Evolutionary conservation across 768 basidiomycete genomes (phyloP).

Genomic region (Amanita inopinata): DNA sequence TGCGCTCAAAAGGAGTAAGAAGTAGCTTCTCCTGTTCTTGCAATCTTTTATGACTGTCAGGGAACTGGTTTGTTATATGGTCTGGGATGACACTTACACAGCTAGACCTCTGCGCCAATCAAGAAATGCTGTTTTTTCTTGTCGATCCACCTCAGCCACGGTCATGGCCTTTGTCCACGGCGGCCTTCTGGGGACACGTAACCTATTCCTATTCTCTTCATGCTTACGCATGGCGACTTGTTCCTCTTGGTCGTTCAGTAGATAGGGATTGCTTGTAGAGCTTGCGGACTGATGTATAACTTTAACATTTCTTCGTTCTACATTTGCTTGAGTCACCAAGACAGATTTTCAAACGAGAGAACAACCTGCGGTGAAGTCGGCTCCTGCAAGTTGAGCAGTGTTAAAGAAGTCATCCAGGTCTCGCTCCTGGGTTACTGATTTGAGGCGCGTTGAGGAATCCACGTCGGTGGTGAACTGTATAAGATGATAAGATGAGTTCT

Average conservation of each 20-base stretch:
- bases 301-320: conserved; percentile 75
- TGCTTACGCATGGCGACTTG: conserved; percentile 65
- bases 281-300: conserved; percentile 54
- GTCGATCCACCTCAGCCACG: conserved; percentile 67
- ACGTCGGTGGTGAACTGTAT: conserved; percentile 68
- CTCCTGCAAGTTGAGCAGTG: conserved; percentile 89
- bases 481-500: conserved; percentile 9
- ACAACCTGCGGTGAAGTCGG: conserved; percentile 90
- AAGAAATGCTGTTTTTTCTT: conserved; percentile 85
- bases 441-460: conserved; percentile 57
- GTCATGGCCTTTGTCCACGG: conserved; percentile 82
- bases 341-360: background rate
- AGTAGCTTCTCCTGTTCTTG: conserved; percentile 82
- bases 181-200: conserved; percentile 86
- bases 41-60: conserved; percentile 39
- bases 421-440: conserved; percentile 91
- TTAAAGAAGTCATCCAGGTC: conserved; percentile 95
- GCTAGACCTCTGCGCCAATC: conserved; percentile 92
- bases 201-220: conserved; percentile 54
- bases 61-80: background rate
- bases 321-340: conserved; percentile 6
- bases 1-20: conserved; percentile 95
- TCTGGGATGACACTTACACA: conserved; percentile 48
- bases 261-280: conserved; percentile 69
- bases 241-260: conserved; percentile 80